phyloP scores from a whole-genome alignment of 2,329 filamentous ascomycete species.

The Simplicillium sp. region DNA sequence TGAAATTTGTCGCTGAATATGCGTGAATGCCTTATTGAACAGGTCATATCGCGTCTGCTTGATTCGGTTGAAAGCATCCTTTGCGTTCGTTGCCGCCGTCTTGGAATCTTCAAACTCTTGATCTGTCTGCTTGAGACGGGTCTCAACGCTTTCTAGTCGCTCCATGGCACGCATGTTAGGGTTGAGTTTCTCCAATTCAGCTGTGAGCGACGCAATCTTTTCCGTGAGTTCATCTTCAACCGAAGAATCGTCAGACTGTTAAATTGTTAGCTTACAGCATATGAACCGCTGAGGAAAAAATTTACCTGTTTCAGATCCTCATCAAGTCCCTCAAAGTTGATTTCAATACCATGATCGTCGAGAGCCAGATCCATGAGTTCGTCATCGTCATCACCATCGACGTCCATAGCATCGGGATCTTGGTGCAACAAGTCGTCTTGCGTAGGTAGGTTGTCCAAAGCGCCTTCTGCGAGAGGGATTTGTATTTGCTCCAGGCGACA shows the following conservation, averaged over 20 bases:
- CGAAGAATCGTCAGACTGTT: slow-evolving; percentile 58
- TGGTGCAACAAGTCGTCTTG: slow-evolving; percentile 69
- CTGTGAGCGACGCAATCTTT: slow-evolving; percentile 62
- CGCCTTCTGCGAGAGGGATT: slow-evolving; percentile 67
- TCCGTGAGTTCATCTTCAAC: slow-evolving; percentile 70
- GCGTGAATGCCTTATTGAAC: slow-evolving; percentile 90
- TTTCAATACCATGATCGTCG: slow-evolving; percentile 84
- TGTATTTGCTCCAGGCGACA: slow-evolving; percentile 92
- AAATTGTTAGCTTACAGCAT: slow-evolving; percentile 16
- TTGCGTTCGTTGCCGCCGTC: slow-evolving; percentile 60
- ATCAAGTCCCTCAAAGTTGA: slow-evolving; percentile 75
- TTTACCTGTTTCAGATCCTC: slow-evolving; percentile 71
- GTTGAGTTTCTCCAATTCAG: slow-evolving; percentile 85
- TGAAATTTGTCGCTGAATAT: slow-evolving; percentile 91
- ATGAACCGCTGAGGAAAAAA: not conserved
- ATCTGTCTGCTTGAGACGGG: slow-evolving; percentile 73
- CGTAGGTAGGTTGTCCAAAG: slow-evolving; percentile 78
- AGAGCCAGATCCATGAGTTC: slow-evolving; percentile 52
- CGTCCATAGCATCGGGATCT: slow-evolving; percentile 84
- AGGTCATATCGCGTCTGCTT: slow-evolving; percentile 78
- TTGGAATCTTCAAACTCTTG: slow-evolving; percentile 84
- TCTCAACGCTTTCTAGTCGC: slow-evolving; percentile 76
- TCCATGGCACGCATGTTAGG: slow-evolving; percentile 96
- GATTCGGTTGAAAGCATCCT: slow-evolving; percentile 73
- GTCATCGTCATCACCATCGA: slow-evolving; percentile 60